Evolutionary conservation across 345 rosid species (phyloP).

Genomic region (Euphorbia peplus): DNA sequence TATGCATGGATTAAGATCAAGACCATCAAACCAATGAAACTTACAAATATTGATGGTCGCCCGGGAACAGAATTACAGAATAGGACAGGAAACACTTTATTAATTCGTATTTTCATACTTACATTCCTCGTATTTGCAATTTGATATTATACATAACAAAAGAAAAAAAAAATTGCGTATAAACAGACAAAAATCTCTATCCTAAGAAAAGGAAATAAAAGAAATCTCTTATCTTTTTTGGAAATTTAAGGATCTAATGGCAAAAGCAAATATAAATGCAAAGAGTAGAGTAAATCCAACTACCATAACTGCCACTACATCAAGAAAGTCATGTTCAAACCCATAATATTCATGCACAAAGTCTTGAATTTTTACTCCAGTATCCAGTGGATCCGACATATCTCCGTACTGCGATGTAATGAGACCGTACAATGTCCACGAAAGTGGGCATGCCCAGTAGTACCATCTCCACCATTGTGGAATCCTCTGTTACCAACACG

Average conservation of each 20-base stretch:
- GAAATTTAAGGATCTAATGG: constrained; percentile 37
- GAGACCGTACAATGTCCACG: constrained; percentile 47
- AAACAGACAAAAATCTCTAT: not conserved
- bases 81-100: no score
- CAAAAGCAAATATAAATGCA: constrained; percentile 28
- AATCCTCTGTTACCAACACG: constrained; percentile 28
- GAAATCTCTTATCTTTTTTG: constrained; percentile 30
- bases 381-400: constrained; percentile 13
- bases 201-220: no score
- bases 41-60: no score
- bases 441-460: constrained; percentile 39
- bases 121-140: not conserved
- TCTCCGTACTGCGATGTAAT: constrained; percentile 43
- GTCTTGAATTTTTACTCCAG: constrained; percentile 20
- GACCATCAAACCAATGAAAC: no score
- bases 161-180: not conserved
- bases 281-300: constrained; percentile 25
- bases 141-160: not conserved
- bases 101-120: no score
- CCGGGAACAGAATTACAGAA: no score
- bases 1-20: no score
- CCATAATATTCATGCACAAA: constrained; percentile 30
- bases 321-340: constrained; percentile 34
- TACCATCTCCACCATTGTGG: constrained; percentile 59
- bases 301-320: constrained; percentile 29